Evolutionary conservation across 805 yeast genomes (phyloP).

Genomic region (Cyberlindnera sargentensis): DNA sequence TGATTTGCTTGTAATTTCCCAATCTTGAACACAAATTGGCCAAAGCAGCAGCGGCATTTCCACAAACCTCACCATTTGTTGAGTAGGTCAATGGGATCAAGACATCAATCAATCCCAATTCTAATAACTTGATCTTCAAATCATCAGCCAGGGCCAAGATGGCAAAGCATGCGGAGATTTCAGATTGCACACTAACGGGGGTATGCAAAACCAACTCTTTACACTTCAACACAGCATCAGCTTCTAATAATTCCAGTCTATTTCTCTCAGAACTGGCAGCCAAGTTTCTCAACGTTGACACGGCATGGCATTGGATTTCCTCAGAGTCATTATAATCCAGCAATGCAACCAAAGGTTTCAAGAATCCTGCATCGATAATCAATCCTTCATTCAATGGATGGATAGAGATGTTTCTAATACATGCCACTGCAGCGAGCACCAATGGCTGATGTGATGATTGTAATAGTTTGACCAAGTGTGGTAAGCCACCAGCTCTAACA

Average conservation of each 20-base stretch:
- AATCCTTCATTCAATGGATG: conserved; percentile 95
- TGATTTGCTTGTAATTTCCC: conserved; percentile 70
- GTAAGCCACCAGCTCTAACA: conserved; percentile 91
- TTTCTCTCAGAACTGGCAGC: conserved; percentile 95
- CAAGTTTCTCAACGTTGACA: conserved; percentile 87
- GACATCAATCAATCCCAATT: conserved; percentile 79
- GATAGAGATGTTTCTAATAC: conserved; percentile 93
- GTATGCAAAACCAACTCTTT: conserved; percentile 77
- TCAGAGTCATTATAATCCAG: conserved; percentile 83
- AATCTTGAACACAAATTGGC: conserved; percentile 94
- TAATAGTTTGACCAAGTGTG: conserved; percentile 83
- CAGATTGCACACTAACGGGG: conserved; percentile 91
- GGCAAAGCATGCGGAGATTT: conserved; percentile 95
- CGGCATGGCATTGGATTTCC: conserved; percentile 98
- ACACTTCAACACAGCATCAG: conserved; percentile 93
- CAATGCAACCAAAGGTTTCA: conserved; percentile 80
- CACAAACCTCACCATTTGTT: conserved; percentile 89
- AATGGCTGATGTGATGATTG: conserved; percentile 88
- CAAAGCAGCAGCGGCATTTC: conserved; percentile 96
- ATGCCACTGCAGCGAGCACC: conserved; percentile 94
- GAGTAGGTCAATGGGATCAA: conserved; percentile 87
- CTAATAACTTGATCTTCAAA: conserved; percentile 75
- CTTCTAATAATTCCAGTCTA: conserved; percentile 83
- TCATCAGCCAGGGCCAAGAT: conserved; percentile 95
- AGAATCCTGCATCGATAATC: conserved; percentile 94